Evolutionary conservation across 345 rosid species (phyloP), one percentile per base, ranked within the genome.

Genomic region (Salix caprea): DNA sequence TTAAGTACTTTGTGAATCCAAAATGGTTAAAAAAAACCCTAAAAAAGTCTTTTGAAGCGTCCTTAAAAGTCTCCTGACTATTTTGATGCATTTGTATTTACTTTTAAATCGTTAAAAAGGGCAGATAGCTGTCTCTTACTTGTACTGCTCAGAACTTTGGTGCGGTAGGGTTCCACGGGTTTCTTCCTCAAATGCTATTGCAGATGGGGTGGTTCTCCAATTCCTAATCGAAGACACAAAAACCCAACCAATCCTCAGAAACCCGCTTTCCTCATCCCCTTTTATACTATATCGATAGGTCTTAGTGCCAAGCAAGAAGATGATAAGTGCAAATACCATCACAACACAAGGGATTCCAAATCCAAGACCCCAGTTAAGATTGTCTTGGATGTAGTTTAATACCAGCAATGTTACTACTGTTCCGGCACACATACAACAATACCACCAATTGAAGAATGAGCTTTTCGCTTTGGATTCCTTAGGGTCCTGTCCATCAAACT

Each of bases 401-500:
- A 72, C 64, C 28, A 37, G 19, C 6, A 80, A 26, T 24, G 83
- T 6, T 4, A 80, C 32, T 3, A 72, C 1, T 37, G 72, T 80
- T 39, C 83, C 83, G 5, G 18, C 56, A 13, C 73, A 76, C 39
- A 67, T 65, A 37, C 42, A 66, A 13, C 72, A 76, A 58, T 76
- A 76, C 79, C 79, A 80, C 83, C 83, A 80, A 36, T 76, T 80
- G 73, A 80, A 80, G 61, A 80, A 80, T 30, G 83, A 80, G 48
- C 79, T 80, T 24, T 67, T 80, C 6, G 76, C 69, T 23, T 46
- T 71, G 69, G 69, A 44, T 69, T 80, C 83, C 58, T 66, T 19
- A 28, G 77, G 77, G 67, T 76, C 77, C 30, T 54, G 72, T 10
- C 76, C 79, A 66, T 80, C 83, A 67, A 80, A 80, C 62, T 80